Percentiles rank a stretch among this genome's conserved stretches.
Evolutionary conservation across 2,329 filamentous ascomycete genomes (phyloP).

Genomic region (Aspergillus sp.): DNA sequence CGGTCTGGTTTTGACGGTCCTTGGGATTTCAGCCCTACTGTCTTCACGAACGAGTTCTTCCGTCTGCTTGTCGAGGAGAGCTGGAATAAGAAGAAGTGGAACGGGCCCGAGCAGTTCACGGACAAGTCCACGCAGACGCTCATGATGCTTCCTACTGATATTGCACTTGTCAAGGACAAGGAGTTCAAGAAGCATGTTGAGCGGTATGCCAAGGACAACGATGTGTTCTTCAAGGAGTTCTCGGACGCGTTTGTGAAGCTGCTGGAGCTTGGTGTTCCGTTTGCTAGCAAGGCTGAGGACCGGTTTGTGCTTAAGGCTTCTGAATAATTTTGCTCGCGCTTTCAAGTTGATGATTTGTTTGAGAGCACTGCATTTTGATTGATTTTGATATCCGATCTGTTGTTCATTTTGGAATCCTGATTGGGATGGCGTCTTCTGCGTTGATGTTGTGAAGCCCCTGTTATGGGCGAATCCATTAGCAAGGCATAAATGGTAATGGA

Average conservation of each 20-base stretch:
- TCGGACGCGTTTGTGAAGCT: conserved; percentile 69
- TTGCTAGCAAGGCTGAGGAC: conserved; percentile 57
- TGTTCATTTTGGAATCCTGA: conserved; percentile 1
- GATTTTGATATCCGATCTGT: conserved; percentile 18
- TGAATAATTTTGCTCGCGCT: conserved; percentile 22
- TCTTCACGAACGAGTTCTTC: conserved; percentile 93
- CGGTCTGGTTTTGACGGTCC: conserved; percentile 83
- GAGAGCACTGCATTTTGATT: conserved; percentile 3
- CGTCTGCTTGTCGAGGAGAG: conserved; percentile 82
- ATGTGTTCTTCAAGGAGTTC: conserved; percentile 92
- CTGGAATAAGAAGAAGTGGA: conserved; percentile 88
- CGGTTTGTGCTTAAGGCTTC: conserved; percentile 59
- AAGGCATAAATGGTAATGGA: background rate
- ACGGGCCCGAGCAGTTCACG: conserved; percentile 83
- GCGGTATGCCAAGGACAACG: conserved; percentile 85
- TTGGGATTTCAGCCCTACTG: conserved; percentile 86
- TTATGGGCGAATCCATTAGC: background rate
- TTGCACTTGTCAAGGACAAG: conserved; percentile 83
- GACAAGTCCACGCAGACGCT: conserved; percentile 79
- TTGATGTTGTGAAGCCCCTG: background rate
- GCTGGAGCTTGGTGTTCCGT: conserved; percentile 92
- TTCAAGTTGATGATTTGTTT: conserved; percentile 11
- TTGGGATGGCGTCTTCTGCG: conserved; percentile 1
- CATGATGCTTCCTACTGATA: conserved; percentile 97
- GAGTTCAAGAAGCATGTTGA: conserved; percentile 72